phyloP scores from a whole-genome alignment of 345 rosid genomes.

The Lepidium africanum region DNA sequence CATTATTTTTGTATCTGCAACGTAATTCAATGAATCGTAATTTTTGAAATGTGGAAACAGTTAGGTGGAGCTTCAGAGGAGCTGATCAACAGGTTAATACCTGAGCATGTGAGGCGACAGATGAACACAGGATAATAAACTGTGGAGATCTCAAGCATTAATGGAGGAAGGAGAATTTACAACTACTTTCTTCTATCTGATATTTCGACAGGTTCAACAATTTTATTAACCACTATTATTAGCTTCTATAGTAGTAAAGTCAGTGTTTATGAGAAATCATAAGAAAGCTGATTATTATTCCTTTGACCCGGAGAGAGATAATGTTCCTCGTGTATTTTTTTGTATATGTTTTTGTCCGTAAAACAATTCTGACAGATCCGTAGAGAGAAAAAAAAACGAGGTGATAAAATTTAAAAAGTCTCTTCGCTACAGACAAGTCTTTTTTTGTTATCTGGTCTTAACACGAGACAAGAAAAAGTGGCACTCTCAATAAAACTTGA shows the following conservation, averaged over 20 bases:
- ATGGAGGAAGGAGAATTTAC: neutral
- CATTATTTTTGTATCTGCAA: neutral
- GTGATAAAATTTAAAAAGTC: neutral
- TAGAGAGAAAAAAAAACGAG: neutral
- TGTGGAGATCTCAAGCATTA: neutral
- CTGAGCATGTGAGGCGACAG: conserved; percentile 50
- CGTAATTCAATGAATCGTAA: neutral
- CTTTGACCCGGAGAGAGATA: neutral
- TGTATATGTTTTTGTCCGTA: conserved; percentile 20
- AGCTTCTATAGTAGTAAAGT: neutral
- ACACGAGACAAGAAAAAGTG: neutral
- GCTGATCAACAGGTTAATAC: conserved; percentile 56
- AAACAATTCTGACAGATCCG: conserved; percentile 13
- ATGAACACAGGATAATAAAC: conserved; percentile 27
- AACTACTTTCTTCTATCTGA: neutral
- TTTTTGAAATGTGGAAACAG: conserved; percentile 22
- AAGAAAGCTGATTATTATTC: conserved; percentile 3
- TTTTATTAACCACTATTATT: conserved; percentile 10
- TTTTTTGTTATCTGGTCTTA: neutral
- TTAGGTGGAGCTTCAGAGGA: conserved; percentile 55
- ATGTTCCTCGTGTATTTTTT: conserved; percentile 4
- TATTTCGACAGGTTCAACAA: conserved; percentile 2
- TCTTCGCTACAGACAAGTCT: neutral
- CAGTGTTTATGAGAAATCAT: neutral
- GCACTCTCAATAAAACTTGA: neutral